phyloP scores from a whole-genome alignment of 164 flowering plant genomes.

The Nymphaea colorata region DNA sequence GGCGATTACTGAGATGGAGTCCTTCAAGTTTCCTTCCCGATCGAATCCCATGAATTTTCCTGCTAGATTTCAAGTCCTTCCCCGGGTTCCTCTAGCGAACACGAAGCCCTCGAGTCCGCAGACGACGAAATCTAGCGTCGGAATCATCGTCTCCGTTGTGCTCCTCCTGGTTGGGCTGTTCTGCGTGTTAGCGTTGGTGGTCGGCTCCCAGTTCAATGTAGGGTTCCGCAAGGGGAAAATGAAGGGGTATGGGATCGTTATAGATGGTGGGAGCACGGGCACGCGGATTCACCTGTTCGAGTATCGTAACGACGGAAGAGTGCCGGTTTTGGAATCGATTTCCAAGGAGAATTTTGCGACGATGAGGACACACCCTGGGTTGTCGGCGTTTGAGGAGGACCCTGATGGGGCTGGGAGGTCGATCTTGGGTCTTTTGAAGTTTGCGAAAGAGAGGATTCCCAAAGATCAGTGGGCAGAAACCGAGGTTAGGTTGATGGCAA shows the following conservation, averaged over 20 bases:
- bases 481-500: constrained; percentile 83
- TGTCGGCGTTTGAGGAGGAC: constrained; percentile 53
- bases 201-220: neutral
- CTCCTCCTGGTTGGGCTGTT: constrained; percentile 14
- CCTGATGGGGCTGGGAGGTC: constrained; percentile 51
- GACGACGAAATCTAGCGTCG: neutral
- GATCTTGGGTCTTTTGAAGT: constrained; percentile 49
- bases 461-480: constrained; percentile 49
- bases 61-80: constrained; percentile 16
- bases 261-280: constrained; percentile 96
- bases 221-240: constrained; percentile 1
- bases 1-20: constrained; percentile 31
- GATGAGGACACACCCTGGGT: constrained; percentile 70
- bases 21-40: constrained; percentile 40
- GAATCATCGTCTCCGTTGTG: constrained; percentile 5
- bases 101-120: constrained; percentile 5
- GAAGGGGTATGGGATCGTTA: constrained; percentile 38
- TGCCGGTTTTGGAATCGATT: constrained; percentile 12
- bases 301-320: constrained; percentile 16
- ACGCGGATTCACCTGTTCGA: constrained; percentile 70
- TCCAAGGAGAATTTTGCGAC: constrained; percentile 29
- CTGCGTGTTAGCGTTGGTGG: constrained; percentile 11
- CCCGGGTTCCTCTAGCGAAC: constrained; percentile 12
- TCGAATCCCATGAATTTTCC: constrained; percentile 8
- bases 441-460: constrained; percentile 52